phyloP scores from a whole-genome alignment of 177 flowering plant species.

The Vitis hybrid region DNA sequence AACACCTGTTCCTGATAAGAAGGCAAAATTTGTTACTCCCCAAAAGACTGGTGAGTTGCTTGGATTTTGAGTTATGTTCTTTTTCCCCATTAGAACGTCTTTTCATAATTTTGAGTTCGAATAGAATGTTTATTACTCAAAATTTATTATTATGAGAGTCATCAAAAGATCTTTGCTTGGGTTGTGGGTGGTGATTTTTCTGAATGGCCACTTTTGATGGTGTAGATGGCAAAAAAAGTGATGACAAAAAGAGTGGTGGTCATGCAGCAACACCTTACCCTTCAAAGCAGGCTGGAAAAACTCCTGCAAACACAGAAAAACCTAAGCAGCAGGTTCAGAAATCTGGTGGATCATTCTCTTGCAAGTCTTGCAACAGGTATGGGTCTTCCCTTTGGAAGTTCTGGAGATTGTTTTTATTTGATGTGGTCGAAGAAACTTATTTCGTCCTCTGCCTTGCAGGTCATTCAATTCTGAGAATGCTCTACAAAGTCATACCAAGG shows the following conservation, averaged over 20 bases:
- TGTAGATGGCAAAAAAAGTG: constrained; percentile 51
- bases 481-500: constrained; percentile 41
- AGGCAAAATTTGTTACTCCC: constrained; percentile 62
- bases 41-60: constrained; percentile 47
- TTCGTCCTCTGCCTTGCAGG: constrained; percentile 20
- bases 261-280: constrained; percentile 69
- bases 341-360: constrained; percentile 37
- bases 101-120: no score
- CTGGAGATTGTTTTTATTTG: not conserved
- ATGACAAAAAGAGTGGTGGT: constrained; percentile 38
- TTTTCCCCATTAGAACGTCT: not conserved
- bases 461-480: constrained; percentile 38
- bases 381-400: not conserved
- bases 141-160: not conserved
- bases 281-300: constrained; percentile 51
- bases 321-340: constrained; percentile 52
- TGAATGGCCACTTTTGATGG: not conserved
- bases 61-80: not conserved
- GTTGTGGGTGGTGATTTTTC: not conserved
- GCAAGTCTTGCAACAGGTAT: constrained; percentile 49
- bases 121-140: not conserved
- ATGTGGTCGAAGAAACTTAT: not conserved
- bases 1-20: constrained; percentile 58
- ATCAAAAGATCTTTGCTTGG: no score
- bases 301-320: constrained; percentile 34